Evolutionary conservation across 768 basidiomycete genomes (phyloP).

Genomic region (Suillus spraguei): DNA sequence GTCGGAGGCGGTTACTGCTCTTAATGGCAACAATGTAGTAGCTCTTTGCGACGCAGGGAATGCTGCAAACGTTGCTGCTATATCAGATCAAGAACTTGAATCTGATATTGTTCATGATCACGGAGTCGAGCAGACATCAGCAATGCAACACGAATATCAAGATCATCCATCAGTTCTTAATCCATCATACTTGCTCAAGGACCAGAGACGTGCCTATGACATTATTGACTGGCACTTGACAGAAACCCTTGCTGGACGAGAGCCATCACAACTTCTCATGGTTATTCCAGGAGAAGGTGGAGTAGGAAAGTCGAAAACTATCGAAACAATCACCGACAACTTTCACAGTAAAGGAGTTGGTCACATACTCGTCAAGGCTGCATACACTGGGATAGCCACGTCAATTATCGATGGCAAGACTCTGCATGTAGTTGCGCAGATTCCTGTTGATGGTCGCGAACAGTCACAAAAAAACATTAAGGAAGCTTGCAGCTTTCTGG

Average conservation of each 20-base stretch:
- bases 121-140: too few relatives aligned
- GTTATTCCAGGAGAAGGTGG: constrained; percentile 44
- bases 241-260: constrained; percentile 20
- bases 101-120: too few relatives aligned
- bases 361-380: constrained; percentile 35
- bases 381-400: constrained; percentile 43
- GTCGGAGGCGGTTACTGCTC: too few relatives aligned
- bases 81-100: too few relatives aligned
- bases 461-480: not conserved
- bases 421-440: constrained; percentile 38
- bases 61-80: too few relatives aligned
- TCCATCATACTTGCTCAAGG: too few relatives aligned
- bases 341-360: constrained; percentile 24
- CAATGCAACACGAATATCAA: too few relatives aligned
- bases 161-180: too few relatives aligned
- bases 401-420: constrained; percentile 41
- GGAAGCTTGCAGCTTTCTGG: not conserved
- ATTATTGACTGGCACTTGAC: constrained; percentile 36
- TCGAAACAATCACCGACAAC: constrained; percentile 36
- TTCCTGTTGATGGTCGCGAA: not conserved
- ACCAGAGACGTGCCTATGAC: constrained; percentile 33
- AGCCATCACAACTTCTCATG: constrained; percentile 37
- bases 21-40: too few relatives aligned
- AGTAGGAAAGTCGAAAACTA: constrained; percentile 45
- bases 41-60: too few relatives aligned